Evolutionary conservation across 495 filamentous ascomycete genomes (phyloP), one percentile per base, ranked within the genome.

Genomic region (Neohortaea acidophila): DNA sequence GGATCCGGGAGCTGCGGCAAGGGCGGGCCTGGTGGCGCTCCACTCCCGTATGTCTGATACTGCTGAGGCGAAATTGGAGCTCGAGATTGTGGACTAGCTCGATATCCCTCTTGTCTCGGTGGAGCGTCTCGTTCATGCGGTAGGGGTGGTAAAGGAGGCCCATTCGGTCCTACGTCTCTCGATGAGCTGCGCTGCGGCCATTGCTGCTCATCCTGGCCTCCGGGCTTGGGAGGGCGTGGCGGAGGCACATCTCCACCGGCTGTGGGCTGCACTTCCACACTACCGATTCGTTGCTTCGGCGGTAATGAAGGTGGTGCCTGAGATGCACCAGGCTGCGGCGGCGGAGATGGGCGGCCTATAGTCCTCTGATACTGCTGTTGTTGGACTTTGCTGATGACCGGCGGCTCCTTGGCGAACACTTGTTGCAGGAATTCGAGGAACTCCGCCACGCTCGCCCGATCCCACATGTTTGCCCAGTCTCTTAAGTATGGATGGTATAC

Each of bases 401-500:
- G 89, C 19, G 89, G 89, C 50, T 97, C 89, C 57, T 89, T 89
- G 15, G 84, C 77, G 53, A 97, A 97, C 1, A 94, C 69, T 41
- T 86, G 83, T 43, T 81, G 69, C 10, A 97, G 64, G 19, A 93
- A 78, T 8, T 71, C 77, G 2, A 94, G 61, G 39, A 94, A 77
- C 49, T 89, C 85, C 13, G 75, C 52, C 11, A 94, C 66, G 43
- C 69, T 83, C 3, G 81, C 91, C 45, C 92, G 84, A 75, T 93
- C 86, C 81, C 81, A 91, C 41, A 78, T 81, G 44, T 81, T 75
- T 19, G 66, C 63, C 89, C 89, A 97, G 29, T 81, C 76, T 11
- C 82, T 81, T 27, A 97, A 59, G 59, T 94, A 96, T 38, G 89
- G 91, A 61, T 97, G 89, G 54, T 94, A 97, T 49, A 94, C 72